Percentiles rank a stretch among this genome's conserved stretches.
Conservation (phyloP, 352 stramenopile species). For the Lagenidium sp. region DNA sequence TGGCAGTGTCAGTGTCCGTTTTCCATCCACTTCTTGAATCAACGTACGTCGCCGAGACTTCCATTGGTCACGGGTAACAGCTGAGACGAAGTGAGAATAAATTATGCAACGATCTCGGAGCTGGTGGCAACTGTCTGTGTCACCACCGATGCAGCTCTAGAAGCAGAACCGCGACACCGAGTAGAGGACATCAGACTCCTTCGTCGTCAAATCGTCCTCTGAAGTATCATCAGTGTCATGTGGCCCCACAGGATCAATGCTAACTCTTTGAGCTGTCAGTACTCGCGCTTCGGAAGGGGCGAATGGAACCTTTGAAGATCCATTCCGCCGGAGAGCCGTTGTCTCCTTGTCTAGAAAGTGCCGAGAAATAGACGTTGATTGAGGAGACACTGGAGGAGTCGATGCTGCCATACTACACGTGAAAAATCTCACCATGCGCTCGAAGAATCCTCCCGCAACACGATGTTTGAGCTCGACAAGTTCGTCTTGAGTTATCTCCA, state of each 20-base stretch:
- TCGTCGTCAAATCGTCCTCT: not conserved
- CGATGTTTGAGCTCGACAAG: slow-evolving; percentile 40
- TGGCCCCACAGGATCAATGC: no score
- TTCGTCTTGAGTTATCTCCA: slow-evolving; percentile 41
- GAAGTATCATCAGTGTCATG: not conserved
- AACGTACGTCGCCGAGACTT: slow-evolving; percentile 11
- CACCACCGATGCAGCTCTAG: slow-evolving; percentile 11
- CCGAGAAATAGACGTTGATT: no score
- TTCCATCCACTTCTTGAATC: no score
- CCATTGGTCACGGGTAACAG: slow-evolving; percentile 9
- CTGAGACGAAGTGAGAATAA: not conserved
- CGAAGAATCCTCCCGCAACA: slow-evolving; percentile 25
- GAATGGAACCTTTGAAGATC: not conserved
- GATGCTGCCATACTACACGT: slow-evolving; percentile 38
- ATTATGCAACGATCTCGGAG: no score
- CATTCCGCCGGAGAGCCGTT: not conserved
- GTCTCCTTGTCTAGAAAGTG: no score
- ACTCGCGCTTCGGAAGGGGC: not conserved
- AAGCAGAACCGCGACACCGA: slow-evolving; percentile 48
- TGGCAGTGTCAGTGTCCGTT: no score
- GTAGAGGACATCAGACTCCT: slow-evolving; percentile 48
- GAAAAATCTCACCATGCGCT: slow-evolving; percentile 81
- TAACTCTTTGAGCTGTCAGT: no score
- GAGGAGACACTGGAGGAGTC: slow-evolving; percentile 23
- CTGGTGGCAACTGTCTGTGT: no score